Conservation (phyloP, 768 basidiomycete species). For the Galerina marginata region DNA sequence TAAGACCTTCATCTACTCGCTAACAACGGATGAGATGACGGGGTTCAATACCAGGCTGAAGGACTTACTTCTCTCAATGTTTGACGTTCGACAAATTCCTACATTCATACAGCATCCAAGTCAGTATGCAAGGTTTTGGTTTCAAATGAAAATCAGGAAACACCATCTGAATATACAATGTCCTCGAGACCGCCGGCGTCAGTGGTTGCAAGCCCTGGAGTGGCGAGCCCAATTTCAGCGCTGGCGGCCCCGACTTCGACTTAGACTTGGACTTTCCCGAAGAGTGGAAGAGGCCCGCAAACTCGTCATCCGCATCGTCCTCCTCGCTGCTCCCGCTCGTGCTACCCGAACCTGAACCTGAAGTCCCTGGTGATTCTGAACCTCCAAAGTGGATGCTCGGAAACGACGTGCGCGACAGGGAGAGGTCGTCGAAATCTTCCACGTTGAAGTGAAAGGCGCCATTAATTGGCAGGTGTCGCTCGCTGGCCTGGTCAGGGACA, state of each 20-base stretch:
- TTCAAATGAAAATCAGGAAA: constrained; percentile 12
- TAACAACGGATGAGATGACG: constrained; percentile 27
- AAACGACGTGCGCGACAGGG: constrained; percentile 66
- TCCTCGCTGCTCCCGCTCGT: constrained; percentile 47
- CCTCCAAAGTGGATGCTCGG: constrained; percentile 85
- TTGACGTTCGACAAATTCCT: constrained; percentile 93
- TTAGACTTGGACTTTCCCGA: constrained; percentile 5
- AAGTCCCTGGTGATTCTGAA: constrained; percentile 44
- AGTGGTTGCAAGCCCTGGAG: no score
- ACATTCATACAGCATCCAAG: not conserved
- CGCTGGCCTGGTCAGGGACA: constrained; percentile 43
- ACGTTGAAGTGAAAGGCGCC: constrained; percentile 71
- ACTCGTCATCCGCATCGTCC: constrained; percentile 52
- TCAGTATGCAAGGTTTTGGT: not conserved
- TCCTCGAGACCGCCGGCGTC: constrained; percentile 49
- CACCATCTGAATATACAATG: constrained; percentile 95
- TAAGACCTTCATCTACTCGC: constrained; percentile 80
- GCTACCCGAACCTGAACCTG: constrained; percentile 28
- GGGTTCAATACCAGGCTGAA: not conserved
- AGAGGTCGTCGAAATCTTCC: constrained; percentile 64
- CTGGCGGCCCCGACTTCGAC: constrained; percentile 14
- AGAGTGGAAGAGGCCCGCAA: constrained; percentile 29
- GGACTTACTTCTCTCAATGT: constrained; percentile 80
- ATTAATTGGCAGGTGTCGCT: constrained; percentile 44
- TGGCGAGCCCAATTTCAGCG: constrained; percentile 20